Base-by-base conservation (phyloP, 2,329 filamentous ascomycete genomes). In the Clonostachys sp. region DNA sequence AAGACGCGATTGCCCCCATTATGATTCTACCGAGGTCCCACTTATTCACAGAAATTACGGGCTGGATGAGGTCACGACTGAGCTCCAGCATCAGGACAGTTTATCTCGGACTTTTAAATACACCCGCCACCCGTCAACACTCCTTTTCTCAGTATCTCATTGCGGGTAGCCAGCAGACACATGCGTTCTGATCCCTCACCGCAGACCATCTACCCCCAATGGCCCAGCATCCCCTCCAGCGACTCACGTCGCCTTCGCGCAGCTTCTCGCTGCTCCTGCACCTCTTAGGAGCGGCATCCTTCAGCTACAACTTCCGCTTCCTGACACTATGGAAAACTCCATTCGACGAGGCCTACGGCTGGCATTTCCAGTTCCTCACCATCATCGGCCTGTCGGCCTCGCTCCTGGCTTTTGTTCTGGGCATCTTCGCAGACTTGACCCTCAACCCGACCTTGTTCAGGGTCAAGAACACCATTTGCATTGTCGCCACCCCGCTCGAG, bases 291-390 rank as follows among this genome's bases (percentile, higher is more conserved):
- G 68, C 78, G 42, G 56, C 67, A 36, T 81, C 76, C 7, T 83
- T 83, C 57, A 54, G 64, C 17, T 71, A 73, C 43, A 80, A 71
- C 45, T 83, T 81, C 59, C 62, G 69, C 49, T 81, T 77, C 55
- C 66, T 83, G 3, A 55, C 61, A 14, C 53, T 57, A 12, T 79
- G 73, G 63, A 75, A 79, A 3, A 76, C 71, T 12, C 64, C 71
- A 45, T 74, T 83, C 41, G 76, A 77, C 45, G 67, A 72, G 1
- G 74, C 81, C 2, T 87, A 84, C 56, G 86, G 86, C 48, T 77
- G 84, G 67, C 78, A 87, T 58, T 78, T 83, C 52, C 83, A 88
- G 62, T 89, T 86, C 58, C 74, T 91, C 34, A 91, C 86, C 53
- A 89, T 89, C 59, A 77, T 90, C 49, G 86, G 85, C 24, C 75